Conservation (phyloP, 2,329 filamentous ascomycete species). For the Phaeosphaeria sp. region DNA sequence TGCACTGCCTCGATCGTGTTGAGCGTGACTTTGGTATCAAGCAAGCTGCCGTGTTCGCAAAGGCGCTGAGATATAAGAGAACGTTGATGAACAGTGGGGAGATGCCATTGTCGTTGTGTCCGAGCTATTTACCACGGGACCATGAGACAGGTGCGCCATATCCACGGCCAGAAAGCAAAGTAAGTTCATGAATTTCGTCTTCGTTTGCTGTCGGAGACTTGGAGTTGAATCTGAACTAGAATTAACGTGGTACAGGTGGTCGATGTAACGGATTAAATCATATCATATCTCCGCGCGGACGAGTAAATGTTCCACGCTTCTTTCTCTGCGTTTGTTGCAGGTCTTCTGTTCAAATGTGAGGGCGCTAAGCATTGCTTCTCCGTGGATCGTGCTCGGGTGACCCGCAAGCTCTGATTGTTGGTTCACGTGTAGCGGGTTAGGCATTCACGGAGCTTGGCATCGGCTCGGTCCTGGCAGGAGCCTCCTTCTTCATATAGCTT, state of each 20-base stretch:
- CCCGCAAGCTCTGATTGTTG: not conserved
- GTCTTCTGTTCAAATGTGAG: not conserved
- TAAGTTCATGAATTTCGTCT: not conserved
- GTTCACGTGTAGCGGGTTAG: not conserved
- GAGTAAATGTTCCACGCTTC: not conserved
- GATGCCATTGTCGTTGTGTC: conserved; percentile 12
- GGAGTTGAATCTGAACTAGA: not conserved
- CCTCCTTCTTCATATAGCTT: not conserved
- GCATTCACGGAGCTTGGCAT: not conserved
- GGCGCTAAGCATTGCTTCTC: not conserved
- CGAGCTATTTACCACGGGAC: conserved; percentile 19
- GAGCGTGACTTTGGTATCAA: conserved; percentile 54
- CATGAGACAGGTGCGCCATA: not conserved
- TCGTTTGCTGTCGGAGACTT: not conserved
- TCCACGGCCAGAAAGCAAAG: not conserved
- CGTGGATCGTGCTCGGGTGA: not conserved
- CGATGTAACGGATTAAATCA: not conserved
- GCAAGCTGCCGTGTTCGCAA: conserved; percentile 38
- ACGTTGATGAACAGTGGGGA: conserved; percentile 11
- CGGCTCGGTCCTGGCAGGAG: not conserved
- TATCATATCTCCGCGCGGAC: not conserved
- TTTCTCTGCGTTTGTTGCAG: too few species aligned
- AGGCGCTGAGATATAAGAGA: conserved; percentile 29
- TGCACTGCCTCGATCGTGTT: conserved; percentile 66
- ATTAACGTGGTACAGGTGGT: not conserved